Base-by-base conservation (phyloP, 73 alveolate species). In the Paramecium pentaurelia region DNA sequence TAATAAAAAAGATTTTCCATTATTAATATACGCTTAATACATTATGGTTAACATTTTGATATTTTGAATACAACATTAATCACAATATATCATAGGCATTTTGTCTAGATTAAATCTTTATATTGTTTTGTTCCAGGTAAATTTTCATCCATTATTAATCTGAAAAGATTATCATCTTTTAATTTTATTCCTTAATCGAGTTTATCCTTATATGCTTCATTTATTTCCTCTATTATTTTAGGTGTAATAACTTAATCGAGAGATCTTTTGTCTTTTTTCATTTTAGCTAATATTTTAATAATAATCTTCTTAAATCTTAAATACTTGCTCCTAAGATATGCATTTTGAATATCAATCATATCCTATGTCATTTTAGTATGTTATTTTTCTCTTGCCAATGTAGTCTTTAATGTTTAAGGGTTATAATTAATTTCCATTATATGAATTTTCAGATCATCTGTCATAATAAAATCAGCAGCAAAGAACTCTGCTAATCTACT, bases 351-450 rank as follows among this genome's bases (percentile, higher is more conserved):
- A 11, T 80, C 91, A 18, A 80, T 47, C 73, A 80, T 80, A 64
- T 80, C 91, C 16, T 80, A 32, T 2, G 58, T 49, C 91, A 80
- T 80, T 47, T 80, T 80, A 7, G 77, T 80, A 80, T 80, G 91
- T 27, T 28, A 10, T 4, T 42, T 8, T 27, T 14, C 59, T 80
- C 91, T 80, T 10, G 58, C 47, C 1, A 18, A 6, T 45, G 91
- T 80, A 2, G 91, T 45, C 32, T 80, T 80, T 10, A 80, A 25
- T 42, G 91, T 80, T 80, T 80, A 27, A n/a, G 94, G 94, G 47
- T 89, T 89, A 71, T 77, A 83, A 44, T 89, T 89, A 37, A 71
- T 89, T 89, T 89, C 94, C 58, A 89, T 71, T 8, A 89, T 42
- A 34, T 83, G 75, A 32, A 89, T 71, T 45, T 89, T 45, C 9